Evolutionary conservation across 1,139 yeast species (phyloP).

Genomic region (Taphrina sp.): DNA sequence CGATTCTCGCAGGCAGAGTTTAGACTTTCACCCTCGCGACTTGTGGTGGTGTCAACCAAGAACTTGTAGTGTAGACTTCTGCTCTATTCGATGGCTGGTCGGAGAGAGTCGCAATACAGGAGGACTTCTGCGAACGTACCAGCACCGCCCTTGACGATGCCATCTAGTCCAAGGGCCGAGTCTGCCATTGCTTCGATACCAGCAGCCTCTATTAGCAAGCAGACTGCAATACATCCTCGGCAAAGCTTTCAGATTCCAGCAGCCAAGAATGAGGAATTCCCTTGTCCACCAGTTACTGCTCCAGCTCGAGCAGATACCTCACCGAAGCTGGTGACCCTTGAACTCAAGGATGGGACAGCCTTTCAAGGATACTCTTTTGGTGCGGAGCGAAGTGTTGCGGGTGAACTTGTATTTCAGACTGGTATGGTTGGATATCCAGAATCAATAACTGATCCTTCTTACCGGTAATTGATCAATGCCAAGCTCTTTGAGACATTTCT

Average conservation of each 20-base stretch:
- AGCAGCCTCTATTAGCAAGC: neutral
- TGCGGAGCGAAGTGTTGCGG: slow-evolving; percentile 84
- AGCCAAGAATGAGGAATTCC: neutral
- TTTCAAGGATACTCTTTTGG: slow-evolving; percentile 98
- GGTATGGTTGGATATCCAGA: slow-evolving; percentile 99
- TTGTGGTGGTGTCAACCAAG: no score
- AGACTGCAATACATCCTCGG: slow-evolving; percentile 17
- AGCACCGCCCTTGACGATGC: slow-evolving; percentile 7
- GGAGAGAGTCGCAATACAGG: slow-evolving; percentile 17
- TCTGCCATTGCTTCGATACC: slow-evolving; percentile 12
- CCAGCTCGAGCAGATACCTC: slow-evolving; percentile 15
- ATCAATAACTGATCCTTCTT: slow-evolving; percentile 96
- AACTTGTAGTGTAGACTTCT: no score
- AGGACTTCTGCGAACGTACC: slow-evolving; percentile 15
- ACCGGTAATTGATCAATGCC: slow-evolving; percentile 50
- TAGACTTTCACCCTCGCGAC: no score
- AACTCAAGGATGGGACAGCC: slow-evolving; percentile 83
- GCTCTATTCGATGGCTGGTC: slow-evolving; percentile 18
- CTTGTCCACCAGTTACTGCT: slow-evolving; percentile 26
- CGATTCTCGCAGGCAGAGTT: no score
- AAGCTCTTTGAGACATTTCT: neutral
- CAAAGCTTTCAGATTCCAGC: slow-evolving; percentile 1
- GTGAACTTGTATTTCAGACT: slow-evolving; percentile 98
- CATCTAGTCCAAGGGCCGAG: slow-evolving; percentile 22
- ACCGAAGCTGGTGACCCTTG: slow-evolving; percentile 49